phyloP scores from a whole-genome alignment of 345 rosid species.

The Luvunga scandens region DNA sequence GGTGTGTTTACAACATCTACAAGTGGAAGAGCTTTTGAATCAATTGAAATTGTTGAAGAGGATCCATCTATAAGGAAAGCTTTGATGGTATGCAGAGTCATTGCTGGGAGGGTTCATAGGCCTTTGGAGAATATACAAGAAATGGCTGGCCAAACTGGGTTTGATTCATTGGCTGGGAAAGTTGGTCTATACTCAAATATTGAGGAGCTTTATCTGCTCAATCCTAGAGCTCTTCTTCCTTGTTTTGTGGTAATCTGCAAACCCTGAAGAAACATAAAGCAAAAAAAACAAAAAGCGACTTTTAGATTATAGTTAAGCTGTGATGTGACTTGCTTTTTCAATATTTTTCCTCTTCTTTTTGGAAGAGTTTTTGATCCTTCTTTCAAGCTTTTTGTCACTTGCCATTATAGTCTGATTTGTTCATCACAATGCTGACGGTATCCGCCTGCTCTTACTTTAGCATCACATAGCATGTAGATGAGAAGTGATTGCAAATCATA shows the following conservation, averaged over 20 bases:
- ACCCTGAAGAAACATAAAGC: slow-evolving; percentile 31
- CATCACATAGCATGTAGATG: slow-evolving; percentile 20
- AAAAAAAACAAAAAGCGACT: neutral
- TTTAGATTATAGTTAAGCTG: neutral
- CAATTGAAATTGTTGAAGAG: slow-evolving; percentile 40
- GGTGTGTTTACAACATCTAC: slow-evolving; percentile 97
- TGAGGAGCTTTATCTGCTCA: slow-evolving; percentile 94
- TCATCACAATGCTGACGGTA: slow-evolving; percentile 2
- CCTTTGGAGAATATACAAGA: slow-evolving; percentile 89
- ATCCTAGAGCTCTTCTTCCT: slow-evolving; percentile 91
- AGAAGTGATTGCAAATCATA: too few relatives aligned
- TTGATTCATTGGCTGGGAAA: slow-evolving; percentile 95
- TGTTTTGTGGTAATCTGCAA: slow-evolving; percentile 90
- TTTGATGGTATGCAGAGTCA: slow-evolving; percentile 88
- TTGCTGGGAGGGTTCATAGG: slow-evolving; percentile 95
- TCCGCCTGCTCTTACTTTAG: slow-evolving; percentile 8
- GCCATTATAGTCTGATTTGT: slow-evolving; percentile 22
- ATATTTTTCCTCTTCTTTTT: slow-evolving; percentile 4
- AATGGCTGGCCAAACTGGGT: slow-evolving; percentile 75
- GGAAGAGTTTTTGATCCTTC: slow-evolving; percentile 27
- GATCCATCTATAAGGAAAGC: slow-evolving; percentile 67
- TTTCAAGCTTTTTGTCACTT: slow-evolving; percentile 6
- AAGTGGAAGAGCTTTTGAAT: slow-evolving; percentile 87
- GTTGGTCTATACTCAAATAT: slow-evolving; percentile 90
- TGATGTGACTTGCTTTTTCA: slow-evolving; percentile 22